Evolutionary conservation across 1,284 basidiomycete genomes (phyloP).

Genomic region (Neonothopanus nambi): DNA sequence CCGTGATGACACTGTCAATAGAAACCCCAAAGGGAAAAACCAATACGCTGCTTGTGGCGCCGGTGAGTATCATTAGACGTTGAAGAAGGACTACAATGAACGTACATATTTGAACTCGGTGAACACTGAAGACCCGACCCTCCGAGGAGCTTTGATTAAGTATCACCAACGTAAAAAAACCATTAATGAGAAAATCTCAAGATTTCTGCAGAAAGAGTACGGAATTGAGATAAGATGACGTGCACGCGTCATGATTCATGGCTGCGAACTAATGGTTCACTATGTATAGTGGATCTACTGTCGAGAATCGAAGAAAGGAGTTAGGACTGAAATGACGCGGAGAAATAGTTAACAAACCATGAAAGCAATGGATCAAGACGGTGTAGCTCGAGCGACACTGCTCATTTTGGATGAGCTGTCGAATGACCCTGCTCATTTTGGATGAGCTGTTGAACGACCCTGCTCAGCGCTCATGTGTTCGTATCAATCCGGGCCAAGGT

Average conservation of each 20-base stretch:
- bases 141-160: neutral
- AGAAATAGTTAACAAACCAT: no score
- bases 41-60: no score
- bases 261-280: neutral
- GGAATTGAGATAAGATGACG: neutral
- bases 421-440: slow-evolving; percentile 20
- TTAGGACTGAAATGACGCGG: slow-evolving; percentile 17
- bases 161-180: neutral
- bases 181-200: neutral
- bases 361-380: slow-evolving; percentile 1
- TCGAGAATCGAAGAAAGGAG: slow-evolving; percentile 19
- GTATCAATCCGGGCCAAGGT: slow-evolving; percentile 15
- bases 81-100: no score
- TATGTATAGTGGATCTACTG: slow-evolving; percentile 14
- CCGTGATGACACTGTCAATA: no score
- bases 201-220: neutral
- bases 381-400: slow-evolving; percentile 16
- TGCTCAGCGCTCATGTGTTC: slow-evolving; percentile 8
- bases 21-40: no score
- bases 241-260: neutral
- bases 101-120: no score
- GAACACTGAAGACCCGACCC: no score
- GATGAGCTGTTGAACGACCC: slow-evolving; percentile 22
- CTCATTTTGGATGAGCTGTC: slow-evolving; percentile 22
- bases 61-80: no score